Conservation (phyloP, 2,329 filamentous ascomycete species). For the Ceratocystiopsis minuta region DNA sequence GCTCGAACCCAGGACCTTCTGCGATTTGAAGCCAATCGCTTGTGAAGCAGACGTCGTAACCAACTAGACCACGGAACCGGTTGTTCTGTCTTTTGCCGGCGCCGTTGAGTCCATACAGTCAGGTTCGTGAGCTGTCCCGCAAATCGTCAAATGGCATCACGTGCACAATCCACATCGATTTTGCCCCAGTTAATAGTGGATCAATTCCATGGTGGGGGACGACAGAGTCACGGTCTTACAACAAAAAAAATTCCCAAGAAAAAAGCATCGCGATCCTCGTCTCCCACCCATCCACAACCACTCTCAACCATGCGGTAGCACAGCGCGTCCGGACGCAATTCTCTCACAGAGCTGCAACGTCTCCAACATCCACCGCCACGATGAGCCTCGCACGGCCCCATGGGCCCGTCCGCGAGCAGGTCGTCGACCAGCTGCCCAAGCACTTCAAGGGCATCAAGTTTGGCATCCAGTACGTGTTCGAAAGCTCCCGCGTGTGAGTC, state of each 20-base stretch:
- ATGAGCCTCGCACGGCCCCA: slow-evolving; percentile 7
- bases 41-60: neutral
- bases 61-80: neutral
- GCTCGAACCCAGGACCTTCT: neutral
- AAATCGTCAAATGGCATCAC: no score
- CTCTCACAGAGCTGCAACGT: neutral
- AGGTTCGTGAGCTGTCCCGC: no score
- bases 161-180: no score
- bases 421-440: slow-evolving; percentile 75
- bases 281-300: no score
- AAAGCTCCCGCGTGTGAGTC: no score
- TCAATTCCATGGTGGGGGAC: no score
- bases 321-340: neutral
- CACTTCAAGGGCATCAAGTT: slow-evolving; percentile 88
- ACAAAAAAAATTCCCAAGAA: no score
- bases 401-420: slow-evolving; percentile 47
- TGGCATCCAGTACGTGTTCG: slow-evolving; percentile 65
- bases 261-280: no score
- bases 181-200: no score
- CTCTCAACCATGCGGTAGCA: slow-evolving; percentile 6
- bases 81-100: no score
- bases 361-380: neutral
- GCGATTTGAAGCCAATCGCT: neutral
- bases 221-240: no score
- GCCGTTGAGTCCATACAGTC: no score